Evolutionary conservation across 228 moss, liverwort and hornwort species (phyloP).

Genomic region (Sphagnum magellanicum): DNA sequence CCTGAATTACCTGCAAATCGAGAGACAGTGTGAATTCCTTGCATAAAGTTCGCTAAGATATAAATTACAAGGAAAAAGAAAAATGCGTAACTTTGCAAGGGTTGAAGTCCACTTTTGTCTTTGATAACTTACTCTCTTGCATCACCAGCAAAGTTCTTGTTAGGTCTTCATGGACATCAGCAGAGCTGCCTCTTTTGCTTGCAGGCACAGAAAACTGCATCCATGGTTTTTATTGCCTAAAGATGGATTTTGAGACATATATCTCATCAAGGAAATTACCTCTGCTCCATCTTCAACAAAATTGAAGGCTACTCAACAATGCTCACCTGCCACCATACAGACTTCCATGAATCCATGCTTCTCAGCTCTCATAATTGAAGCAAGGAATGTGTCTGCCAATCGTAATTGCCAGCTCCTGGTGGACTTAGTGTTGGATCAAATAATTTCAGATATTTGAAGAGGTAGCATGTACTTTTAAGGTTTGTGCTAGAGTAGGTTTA

Average conservation of each 20-base stretch:
- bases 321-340: conserved; percentile 91
- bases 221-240: conserved; percentile 77
- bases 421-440: not conserved
- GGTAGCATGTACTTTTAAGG: too few relatives aligned
- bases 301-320: not conserved
- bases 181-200: conserved; percentile 43
- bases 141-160: conserved; percentile 52
- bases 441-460: too few relatives aligned
- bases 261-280: not conserved
- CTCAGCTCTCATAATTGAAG: conserved; percentile 58
- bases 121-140: conserved; percentile 28
- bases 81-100: conserved; percentile 71
- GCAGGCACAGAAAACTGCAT: conserved; percentile 68
- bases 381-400: conserved; percentile 66
- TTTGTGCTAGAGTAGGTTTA: too few relatives aligned
- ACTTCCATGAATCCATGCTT: conserved; percentile 76
- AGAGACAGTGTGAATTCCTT: not conserved
- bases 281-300: not conserved
- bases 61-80: not conserved
- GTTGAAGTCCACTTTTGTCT: conserved; percentile 39
- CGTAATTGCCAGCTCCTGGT: conserved; percentile 17
- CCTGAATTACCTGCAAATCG: conserved; percentile 63
- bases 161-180: conserved; percentile 28
- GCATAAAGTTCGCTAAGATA: not conserved
- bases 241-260: too few relatives aligned